Evolutionary conservation across 306 rosid genomes (phyloP).

Genomic region (Comarum palustre): DNA sequence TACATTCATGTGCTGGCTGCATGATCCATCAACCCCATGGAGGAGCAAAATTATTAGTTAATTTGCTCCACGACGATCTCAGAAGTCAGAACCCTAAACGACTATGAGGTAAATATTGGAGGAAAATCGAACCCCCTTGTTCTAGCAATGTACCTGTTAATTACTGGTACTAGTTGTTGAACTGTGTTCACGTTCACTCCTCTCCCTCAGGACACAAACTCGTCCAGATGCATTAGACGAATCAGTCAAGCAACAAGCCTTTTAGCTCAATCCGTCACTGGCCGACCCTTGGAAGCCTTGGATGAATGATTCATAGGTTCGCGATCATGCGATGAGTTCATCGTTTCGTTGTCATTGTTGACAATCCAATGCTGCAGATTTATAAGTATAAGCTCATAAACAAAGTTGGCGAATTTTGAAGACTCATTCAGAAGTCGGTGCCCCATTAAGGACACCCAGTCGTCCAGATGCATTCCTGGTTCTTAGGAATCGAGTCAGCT

Average conservation of each 20-base stretch:
- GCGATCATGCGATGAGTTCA: background rate
- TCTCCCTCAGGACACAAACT: background rate
- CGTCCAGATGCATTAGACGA: slow-evolving; percentile 10
- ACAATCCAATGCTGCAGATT: background rate
- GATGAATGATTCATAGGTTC: background rate
- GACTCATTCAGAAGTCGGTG: background rate
- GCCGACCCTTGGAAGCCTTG: background rate
- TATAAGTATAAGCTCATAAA: background rate
- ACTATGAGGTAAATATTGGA: background rate
- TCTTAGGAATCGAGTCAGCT: background rate
- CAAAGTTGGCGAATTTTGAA: background rate
- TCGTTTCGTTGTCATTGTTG: background rate
- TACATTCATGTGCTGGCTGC: background rate
- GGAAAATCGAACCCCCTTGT: background rate
- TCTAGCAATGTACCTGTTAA: background rate
- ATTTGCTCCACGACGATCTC: background rate
- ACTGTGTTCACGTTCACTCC: background rate
- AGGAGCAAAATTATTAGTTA: background rate
- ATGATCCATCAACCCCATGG: background rate
- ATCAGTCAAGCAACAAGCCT: background rate
- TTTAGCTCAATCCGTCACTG: background rate
- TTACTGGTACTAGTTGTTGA: background rate
- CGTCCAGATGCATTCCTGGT: slow-evolving; percentile 16
- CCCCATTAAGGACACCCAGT: background rate
- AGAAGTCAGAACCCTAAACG: background rate